phyloP scores from a whole-genome alignment of 345 rosid species.

The Salix viminalis region DNA sequence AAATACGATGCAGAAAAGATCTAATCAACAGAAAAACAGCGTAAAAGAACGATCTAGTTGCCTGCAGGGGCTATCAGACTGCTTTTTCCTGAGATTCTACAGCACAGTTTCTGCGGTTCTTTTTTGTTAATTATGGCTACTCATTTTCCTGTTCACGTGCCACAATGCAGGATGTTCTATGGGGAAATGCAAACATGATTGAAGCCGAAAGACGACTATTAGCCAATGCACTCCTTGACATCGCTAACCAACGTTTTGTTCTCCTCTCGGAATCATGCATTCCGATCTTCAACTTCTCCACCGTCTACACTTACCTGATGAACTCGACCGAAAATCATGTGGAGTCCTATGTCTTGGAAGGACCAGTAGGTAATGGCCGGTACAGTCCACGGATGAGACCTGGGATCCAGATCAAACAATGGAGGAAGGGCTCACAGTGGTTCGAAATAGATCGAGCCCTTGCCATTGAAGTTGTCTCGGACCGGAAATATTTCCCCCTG shows the following conservation, averaged over 20 bases:
- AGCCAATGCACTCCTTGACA: constrained; percentile 73
- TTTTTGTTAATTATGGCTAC: not conserved
- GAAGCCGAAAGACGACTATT: constrained; percentile 82
- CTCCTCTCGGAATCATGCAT: constrained; percentile 83
- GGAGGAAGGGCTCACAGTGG: constrained; percentile 96
- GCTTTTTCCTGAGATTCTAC: not conserved
- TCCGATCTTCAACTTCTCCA: constrained; percentile 74
- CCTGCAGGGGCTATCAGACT: not conserved
- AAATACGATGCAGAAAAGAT: not conserved
- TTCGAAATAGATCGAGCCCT: constrained; percentile 59
- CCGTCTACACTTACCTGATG: constrained; percentile 51
- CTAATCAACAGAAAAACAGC: not conserved
- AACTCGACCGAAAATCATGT: constrained; percentile 48
- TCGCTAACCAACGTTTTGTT: constrained; percentile 63
- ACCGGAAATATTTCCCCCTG: constrained; percentile 46
- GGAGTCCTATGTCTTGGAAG: constrained; percentile 47
- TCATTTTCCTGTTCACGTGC: not conserved
- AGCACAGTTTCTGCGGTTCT: not conserved
- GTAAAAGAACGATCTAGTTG: not conserved
- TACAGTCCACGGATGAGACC: constrained; percentile 58
- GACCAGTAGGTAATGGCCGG: constrained; percentile 65
- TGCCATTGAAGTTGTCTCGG: constrained; percentile 58
- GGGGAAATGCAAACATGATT: constrained; percentile 77
- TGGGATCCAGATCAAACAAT: constrained; percentile 36
- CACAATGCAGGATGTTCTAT: constrained; percentile 53